Evolutionary conservation across 768 basidiomycete genomes (phyloP).

Genomic region (Podaxis carcinomalis): DNA sequence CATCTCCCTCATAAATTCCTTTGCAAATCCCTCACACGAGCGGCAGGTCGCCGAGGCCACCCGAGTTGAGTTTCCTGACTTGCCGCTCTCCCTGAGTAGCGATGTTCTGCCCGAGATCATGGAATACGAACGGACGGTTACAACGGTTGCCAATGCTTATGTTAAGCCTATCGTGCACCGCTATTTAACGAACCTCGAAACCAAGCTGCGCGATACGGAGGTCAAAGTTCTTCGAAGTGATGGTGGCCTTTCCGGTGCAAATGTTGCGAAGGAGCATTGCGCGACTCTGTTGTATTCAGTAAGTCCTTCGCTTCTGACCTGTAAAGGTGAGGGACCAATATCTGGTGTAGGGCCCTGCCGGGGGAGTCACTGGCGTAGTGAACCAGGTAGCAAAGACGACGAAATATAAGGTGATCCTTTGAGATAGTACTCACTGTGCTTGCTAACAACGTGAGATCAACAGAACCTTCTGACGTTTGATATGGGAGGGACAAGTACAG

Average conservation of each 20-base stretch:
- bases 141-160: conserved; percentile 24
- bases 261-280: conserved; percentile 22
- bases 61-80: conserved; percentile 20
- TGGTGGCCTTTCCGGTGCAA: conserved; percentile 20
- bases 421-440: background rate
- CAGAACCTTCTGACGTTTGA: conserved; percentile 25
- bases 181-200: conserved; percentile 21
- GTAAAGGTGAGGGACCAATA: background rate
- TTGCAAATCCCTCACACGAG: conserved; percentile 22
- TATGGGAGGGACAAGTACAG: conserved; percentile 25
- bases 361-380: conserved; percentile 24
- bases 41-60: conserved; percentile 16
- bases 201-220: conserved; percentile 16
- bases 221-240: conserved; percentile 23
- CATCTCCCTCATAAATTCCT: conserved; percentile 24
- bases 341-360: conserved; percentile 19
- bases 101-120: conserved; percentile 22
- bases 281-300: conserved; percentile 22
- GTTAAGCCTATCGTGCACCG: conserved; percentile 22
- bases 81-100: conserved; percentile 22
- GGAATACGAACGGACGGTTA: conserved; percentile 26
- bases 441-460: background rate
- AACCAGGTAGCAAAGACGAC: conserved; percentile 14
- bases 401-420: conserved; percentile 10
- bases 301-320: background rate